Base-by-base conservation (phyloP, 2,329 filamentous ascomycete species). In the Metarhizium brunneum region DNA sequence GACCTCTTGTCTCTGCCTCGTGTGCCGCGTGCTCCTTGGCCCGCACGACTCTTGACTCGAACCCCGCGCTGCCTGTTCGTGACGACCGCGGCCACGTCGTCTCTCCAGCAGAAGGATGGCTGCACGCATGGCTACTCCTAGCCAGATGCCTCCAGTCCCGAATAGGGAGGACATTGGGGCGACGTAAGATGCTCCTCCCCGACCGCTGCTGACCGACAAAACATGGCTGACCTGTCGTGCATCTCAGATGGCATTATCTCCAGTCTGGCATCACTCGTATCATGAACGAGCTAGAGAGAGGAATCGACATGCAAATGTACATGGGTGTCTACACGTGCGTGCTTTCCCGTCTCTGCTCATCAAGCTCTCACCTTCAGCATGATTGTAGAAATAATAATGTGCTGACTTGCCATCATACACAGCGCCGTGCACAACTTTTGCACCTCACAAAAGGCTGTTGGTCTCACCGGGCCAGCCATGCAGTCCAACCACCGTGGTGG, bases 341-440 rank as follows among this genome's bases (percentile, higher is more conserved):
- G 40, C n/a, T 8, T 40, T 54, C 55, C 25, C 20, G 47, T 10
- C n/a, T 3, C 42, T 6, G 11, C 14, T 18, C 16, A 20, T 16
- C 42, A 45, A 18, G 40, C 42, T 13, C 16, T 45, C 42, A 11
- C 13, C 47, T 42, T 45, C 47, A 20, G 32, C 4, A 54, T 25
- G 25, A 25, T 25, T 4, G 25, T 25, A 25, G 25, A 25, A 25
- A 25, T 25, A 54, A 47, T 29, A 25, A 13, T 25, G 32, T 47
- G 42, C 25, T 51, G 35, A 63, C 50, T 51, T 14, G 42, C 42
- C n/a, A 18, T 10, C 2, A 6, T 3, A 18, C 16, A 52, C 69
- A 92, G 81, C 54, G 91, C 92, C 58, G 94, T 99, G 52, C 94
- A 99, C 76, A 96, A 99, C 76, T 99, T 99, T 73, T 99, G 94